A percentile compares a stretch with the other conserved stretches of the same genome.
These are phyloP conservation scores for Exophiala sp. DNA, from an alignment of 2,329 filamentous ascomycete species.

Conservation along the genomic window DNA sequence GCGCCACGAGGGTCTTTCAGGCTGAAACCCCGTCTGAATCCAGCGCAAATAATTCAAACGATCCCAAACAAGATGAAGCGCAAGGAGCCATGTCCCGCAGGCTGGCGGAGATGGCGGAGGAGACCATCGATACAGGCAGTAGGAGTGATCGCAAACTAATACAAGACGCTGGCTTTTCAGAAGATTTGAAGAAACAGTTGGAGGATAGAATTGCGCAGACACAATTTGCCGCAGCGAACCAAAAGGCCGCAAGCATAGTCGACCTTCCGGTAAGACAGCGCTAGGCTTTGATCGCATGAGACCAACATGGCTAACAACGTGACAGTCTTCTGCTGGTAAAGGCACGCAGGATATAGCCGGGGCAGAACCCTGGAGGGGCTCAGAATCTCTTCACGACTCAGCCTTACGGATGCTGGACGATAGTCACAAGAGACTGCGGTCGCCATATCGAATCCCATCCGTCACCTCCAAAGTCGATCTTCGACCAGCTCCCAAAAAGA, in stretches of 20 bases:
- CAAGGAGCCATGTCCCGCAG: constrained; percentile 55
- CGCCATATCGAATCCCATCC: constrained; percentile 37
- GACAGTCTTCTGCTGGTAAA: constrained; percentile 54
- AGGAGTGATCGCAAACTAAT: constrained; percentile 52
- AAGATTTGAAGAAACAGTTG: constrained; percentile 53
- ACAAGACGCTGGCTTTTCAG: constrained; percentile 57
- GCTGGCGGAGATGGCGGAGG: constrained; percentile 55
- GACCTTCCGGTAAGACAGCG: constrained; percentile 45
- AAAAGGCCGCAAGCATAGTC: constrained; percentile 49
- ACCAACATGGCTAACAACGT: neutral
- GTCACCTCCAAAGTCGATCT: constrained; percentile 38
- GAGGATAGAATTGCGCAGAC: constrained; percentile 54
- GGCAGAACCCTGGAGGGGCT: constrained; percentile 69
- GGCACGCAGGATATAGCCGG: constrained; percentile 64
- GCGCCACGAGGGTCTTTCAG: constrained; percentile 1
- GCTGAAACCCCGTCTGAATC: constrained; percentile 5
- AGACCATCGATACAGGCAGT: constrained; percentile 51
- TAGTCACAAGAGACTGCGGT: constrained; percentile 52
- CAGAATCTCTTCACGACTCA: constrained; percentile 66
- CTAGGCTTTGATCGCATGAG: neutral
- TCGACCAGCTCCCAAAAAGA: constrained; percentile 42
- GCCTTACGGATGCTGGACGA: constrained; percentile 73
- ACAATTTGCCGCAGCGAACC: constrained; percentile 50
- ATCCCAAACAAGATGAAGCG: constrained; percentile 26
- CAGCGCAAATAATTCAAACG: neutral